Percentiles rank a stretch among this genome's conserved stretches.
phyloP scores from a whole-genome alignment of 352 stramenopile genomes.

The Pythium brachiatum region DNA sequence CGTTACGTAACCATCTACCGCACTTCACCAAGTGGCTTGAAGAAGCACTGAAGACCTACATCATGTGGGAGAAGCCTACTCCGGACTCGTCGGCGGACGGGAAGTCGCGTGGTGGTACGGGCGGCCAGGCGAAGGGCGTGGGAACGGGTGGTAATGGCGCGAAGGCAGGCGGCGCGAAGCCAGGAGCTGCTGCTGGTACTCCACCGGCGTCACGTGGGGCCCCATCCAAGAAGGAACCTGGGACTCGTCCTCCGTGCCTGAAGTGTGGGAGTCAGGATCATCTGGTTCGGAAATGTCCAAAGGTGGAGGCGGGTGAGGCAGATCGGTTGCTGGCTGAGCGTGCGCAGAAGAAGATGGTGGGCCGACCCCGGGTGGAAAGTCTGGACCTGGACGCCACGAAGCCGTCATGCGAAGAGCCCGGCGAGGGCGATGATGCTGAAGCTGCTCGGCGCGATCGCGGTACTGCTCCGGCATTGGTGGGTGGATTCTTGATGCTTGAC shows the following conservation, averaged over 20 bases:
- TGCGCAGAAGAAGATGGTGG: not conserved
- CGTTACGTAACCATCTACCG: not conserved
- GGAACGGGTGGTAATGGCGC: not conserved
- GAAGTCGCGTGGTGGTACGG: not conserved
- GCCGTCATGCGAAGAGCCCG: not conserved
- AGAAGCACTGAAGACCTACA: not conserved
- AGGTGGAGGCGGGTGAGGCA: not conserved
- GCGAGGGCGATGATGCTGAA: not conserved
- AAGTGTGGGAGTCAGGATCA: slow-evolving; percentile 5
- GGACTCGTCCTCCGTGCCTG: slow-evolving; percentile 1
- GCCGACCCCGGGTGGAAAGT: not conserved
- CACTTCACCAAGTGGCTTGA: not conserved
- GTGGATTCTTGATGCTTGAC: not conserved
- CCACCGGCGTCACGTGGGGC: not conserved
- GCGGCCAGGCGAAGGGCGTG: too few relatives aligned
- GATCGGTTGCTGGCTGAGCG: not conserved
- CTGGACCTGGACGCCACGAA: not conserved
- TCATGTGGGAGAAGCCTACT: slow-evolving; percentile 1
- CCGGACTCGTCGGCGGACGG: not conserved
- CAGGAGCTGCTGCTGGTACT: not conserved
- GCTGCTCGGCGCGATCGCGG: not conserved
- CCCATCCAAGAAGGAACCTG: not conserved
- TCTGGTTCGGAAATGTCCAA: not conserved
- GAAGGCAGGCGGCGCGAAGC: not conserved
- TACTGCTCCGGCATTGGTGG: not conserved